Evolutionary conservation across 2,329 filamentous ascomycete species (phyloP).

Genomic region (Apiospora marii): DNA sequence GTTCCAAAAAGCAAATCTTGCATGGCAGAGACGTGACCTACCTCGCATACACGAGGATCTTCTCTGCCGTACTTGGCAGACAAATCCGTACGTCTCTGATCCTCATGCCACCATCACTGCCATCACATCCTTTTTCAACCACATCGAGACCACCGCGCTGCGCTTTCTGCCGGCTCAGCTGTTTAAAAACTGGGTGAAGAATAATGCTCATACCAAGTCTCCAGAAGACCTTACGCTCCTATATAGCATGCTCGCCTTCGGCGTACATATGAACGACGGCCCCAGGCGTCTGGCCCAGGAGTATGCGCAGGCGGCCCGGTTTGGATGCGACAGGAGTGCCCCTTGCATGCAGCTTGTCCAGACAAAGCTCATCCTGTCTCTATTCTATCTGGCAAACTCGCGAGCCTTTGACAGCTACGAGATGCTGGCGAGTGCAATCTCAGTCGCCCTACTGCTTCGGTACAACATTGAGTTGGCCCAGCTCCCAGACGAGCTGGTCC

Average conservation of each 20-base stretch:
- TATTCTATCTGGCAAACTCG: slow-evolving; percentile 71
- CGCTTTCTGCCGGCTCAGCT: slow-evolving; percentile 51
- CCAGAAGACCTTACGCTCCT: slow-evolving; percentile 55
- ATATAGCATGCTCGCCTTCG: slow-evolving; percentile 53
- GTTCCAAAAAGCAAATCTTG: slow-evolving; percentile 43
- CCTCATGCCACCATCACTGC: slow-evolving; percentile 49
- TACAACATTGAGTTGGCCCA: slow-evolving; percentile 68
- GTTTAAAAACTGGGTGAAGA: slow-evolving; percentile 48
- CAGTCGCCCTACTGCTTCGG: slow-evolving; percentile 65
- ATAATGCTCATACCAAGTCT: slow-evolving; percentile 44
- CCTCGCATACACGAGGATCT: slow-evolving; percentile 59
- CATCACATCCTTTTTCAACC: slow-evolving; percentile 52
- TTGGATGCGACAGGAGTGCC: slow-evolving; percentile 57
- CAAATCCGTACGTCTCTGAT: slow-evolving; percentile 56
- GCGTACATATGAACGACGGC: slow-evolving; percentile 49
- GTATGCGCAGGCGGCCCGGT: slow-evolving; percentile 61
- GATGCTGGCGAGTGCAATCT: slow-evolving; percentile 67
- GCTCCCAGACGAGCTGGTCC: slow-evolving; percentile 47
- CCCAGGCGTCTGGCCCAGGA: slow-evolving; percentile 47
- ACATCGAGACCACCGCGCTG: slow-evolving; percentile 51
- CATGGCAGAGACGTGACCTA: slow-evolving; percentile 52
- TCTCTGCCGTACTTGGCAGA: slow-evolving; percentile 57
- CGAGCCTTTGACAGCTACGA: slow-evolving; percentile 69
- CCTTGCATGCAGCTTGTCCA: slow-evolving; percentile 72
- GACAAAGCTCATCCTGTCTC: slow-evolving; percentile 69